phyloP scores from a whole-genome alignment of 768 basidiomycete species.

The Pleurotus ostreatus region DNA sequence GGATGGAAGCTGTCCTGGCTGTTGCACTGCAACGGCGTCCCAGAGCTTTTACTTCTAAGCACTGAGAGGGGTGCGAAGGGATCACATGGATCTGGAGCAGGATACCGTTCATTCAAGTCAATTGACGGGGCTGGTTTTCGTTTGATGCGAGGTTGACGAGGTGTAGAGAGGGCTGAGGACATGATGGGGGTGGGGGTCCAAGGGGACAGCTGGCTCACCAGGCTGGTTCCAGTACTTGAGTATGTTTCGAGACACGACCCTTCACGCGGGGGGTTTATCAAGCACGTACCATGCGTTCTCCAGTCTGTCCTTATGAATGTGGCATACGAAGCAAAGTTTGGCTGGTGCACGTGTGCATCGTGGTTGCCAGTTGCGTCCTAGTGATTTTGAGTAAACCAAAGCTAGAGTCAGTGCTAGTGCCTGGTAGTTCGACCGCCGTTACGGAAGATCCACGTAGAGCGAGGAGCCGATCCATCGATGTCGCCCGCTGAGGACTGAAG shows the following conservation, averaged over 20 bases:
- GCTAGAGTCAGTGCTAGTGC: slow-evolving; percentile 3
- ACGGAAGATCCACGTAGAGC: no score
- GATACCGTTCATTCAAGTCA: slow-evolving; percentile 52
- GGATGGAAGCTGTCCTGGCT: slow-evolving; percentile 5
- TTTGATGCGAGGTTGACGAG: slow-evolving; percentile 26
- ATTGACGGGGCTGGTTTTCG: slow-evolving; percentile 59
- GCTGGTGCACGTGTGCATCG: not conserved
- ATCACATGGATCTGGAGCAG: slow-evolving; percentile 62
- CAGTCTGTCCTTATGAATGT: slow-evolving; percentile 7
- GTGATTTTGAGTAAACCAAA: not conserved
- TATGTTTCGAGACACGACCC: not conserved
- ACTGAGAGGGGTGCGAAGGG: slow-evolving; percentile 69
- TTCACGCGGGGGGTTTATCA: slow-evolving; percentile 2
- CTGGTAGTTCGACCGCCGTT: not conserved
- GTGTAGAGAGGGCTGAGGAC: not conserved
- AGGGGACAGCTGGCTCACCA: not conserved
- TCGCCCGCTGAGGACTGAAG: no score
- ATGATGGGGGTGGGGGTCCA: not conserved
- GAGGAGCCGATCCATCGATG: no score
- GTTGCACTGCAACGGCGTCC: slow-evolving; percentile 25
- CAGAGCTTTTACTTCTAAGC: slow-evolving; percentile 55
- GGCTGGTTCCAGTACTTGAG: not conserved
- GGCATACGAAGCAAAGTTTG: not conserved
- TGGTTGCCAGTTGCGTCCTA: not conserved
- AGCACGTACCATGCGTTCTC: slow-evolving; percentile 6